Evolutionary conservation across 768 basidiomycete genomes (phyloP).

Genomic region (Termitomyces sp.): DNA sequence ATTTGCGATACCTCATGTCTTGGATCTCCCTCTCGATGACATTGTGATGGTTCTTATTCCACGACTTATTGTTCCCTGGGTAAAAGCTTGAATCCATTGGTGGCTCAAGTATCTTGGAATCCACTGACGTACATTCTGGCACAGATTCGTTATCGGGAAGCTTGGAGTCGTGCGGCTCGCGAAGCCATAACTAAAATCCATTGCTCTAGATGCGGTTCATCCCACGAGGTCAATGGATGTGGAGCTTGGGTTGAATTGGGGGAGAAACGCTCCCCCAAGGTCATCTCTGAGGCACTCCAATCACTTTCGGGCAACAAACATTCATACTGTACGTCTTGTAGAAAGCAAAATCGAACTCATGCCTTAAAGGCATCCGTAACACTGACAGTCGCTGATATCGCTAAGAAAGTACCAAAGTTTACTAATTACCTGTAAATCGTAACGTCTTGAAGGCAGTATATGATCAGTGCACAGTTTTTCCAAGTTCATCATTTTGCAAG

Average conservation of each 20-base stretch:
- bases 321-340: neutral
- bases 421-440: neutral
- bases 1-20: neutral
- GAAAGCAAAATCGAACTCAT: no score
- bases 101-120: neutral
- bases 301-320: rapidly evolving
- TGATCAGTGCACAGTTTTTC: no score
- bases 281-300: neutral
- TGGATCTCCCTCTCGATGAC: neutral
- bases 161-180: neutral
- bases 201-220: neutral
- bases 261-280: neutral
- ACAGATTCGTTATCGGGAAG: neutral
- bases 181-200: neutral
- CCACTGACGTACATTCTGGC: neutral
- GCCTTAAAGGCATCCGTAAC: neutral
- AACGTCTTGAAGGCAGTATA: no score
- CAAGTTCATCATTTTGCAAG: no score
- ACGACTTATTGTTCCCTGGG: neutral
- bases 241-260: neutral
- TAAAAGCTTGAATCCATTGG: neutral
- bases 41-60: neutral
- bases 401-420: neutral
- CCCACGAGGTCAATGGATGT: neutral
- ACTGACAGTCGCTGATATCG: neutral